Evolutionary conservation across 2,329 filamentous ascomycete species (phyloP).

Genomic region (Claviceps sp.): DNA sequence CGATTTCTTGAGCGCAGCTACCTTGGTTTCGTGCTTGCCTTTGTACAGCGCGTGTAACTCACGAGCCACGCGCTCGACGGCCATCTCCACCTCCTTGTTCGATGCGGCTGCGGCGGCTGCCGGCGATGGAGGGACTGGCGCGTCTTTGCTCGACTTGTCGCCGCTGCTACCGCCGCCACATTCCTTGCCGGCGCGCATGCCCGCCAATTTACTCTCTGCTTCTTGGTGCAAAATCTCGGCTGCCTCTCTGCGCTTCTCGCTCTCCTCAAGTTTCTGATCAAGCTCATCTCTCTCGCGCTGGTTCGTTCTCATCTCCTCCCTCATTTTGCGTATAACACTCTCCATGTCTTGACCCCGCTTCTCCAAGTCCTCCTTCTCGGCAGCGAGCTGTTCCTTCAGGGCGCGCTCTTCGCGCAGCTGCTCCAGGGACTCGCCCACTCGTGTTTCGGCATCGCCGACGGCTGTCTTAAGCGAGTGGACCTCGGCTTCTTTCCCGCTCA

Average conservation of each 20-base stretch:
- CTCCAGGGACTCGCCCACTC: constrained; percentile 77
- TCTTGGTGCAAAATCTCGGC: constrained; percentile 66
- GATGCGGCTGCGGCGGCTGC: constrained; percentile 24
- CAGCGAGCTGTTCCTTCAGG: constrained; percentile 55
- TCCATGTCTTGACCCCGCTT: constrained; percentile 78
- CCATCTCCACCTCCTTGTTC: constrained; percentile 61
- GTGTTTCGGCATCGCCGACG: constrained; percentile 79
- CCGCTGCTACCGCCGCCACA: constrained; percentile 8
- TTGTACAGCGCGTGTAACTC: constrained; percentile 92
- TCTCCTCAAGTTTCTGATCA: constrained; percentile 61
- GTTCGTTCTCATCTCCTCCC: constrained; percentile 63
- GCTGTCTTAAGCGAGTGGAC: constrained; percentile 77
- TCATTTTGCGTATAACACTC: constrained; percentile 61
- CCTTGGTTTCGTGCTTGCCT: constrained; percentile 93
- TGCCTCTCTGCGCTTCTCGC: constrained; percentile 59
- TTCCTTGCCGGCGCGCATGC: constrained; percentile 51
- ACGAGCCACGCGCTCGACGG: constrained; percentile 81
- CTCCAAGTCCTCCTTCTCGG: constrained; percentile 75
- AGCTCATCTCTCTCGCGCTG: constrained; percentile 75
- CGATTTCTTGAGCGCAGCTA: constrained; percentile 72
- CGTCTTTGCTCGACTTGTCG: constrained; percentile 12
- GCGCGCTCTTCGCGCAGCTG: constrained; percentile 64
- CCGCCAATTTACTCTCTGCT: constrained; percentile 62
- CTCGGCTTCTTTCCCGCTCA: constrained; percentile 88
- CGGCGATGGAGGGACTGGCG: constrained; percentile 18